Conservation (phyloP, 2,329 filamentous ascomycete species). For the Fusarium beomiforme region DNA sequence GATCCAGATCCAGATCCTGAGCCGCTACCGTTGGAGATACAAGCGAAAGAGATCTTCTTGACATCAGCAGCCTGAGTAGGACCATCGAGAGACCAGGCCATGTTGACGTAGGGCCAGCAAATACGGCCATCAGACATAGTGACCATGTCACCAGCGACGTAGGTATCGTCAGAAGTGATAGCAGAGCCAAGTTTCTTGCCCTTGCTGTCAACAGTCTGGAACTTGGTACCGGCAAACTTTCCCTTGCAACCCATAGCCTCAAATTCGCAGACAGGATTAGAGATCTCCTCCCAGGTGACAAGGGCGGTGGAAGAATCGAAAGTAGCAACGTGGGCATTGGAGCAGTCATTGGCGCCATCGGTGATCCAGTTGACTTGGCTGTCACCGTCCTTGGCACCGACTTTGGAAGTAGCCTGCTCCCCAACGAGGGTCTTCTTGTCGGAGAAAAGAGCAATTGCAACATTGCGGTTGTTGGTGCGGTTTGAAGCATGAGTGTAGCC, state of each 20-base stretch:
- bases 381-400: conserved; percentile 64
- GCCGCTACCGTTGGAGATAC: conserved; percentile 44
- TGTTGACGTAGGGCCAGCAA: conserved; percentile 70
- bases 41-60: conserved; percentile 64
- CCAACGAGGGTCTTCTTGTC: conserved; percentile 68
- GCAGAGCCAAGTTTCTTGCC: conserved; percentile 63
- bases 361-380: conserved; percentile 70
- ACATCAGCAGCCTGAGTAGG: conserved; percentile 37
- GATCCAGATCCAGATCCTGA: conserved; percentile 1
- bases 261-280: conserved; percentile 62
- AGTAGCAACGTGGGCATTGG: conserved; percentile 67
- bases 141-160: conserved; percentile 70
- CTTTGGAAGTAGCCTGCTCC: conserved; percentile 61
- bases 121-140: conserved; percentile 66
- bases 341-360: conserved; percentile 59
- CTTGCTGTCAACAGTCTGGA: conserved; percentile 63
- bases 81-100: conserved; percentile 57
- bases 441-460: conserved; percentile 65
- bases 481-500: conserved; percentile 63
- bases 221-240: conserved; percentile 67
- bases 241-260: conserved; percentile 69
- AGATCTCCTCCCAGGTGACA: conserved; percentile 70
- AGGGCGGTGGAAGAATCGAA: conserved; percentile 63
- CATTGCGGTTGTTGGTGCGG: conserved; percentile 67
- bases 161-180: conserved; percentile 62